Evolutionary conservation across 148 eudicot species (phyloP).

Genomic region (Persicaria tinctoria): DNA sequence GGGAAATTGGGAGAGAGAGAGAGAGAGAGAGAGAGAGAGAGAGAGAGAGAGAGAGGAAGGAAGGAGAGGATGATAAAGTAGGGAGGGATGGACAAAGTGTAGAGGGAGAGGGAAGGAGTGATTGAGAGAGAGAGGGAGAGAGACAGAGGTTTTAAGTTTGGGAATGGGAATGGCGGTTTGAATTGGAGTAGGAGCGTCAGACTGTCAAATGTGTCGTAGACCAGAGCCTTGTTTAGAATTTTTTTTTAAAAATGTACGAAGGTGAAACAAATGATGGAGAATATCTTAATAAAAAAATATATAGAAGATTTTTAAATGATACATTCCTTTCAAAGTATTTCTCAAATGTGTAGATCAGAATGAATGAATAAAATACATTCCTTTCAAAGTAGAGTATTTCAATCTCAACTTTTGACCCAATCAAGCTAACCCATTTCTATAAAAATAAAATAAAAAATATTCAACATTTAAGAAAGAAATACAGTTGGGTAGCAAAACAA

Average conservation of each 20-base stretch:
- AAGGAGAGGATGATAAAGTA: constrained; percentile 5
- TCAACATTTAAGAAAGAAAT: neutral
- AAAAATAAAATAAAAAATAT: neutral
- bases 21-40: neutral
- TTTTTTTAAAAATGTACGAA: neutral
- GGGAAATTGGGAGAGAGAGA: neutral
- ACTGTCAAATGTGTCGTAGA: neutral
- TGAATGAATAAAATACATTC: neutral
- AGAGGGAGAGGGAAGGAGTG: neutral
- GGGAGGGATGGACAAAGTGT: neutral
- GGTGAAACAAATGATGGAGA: neutral
- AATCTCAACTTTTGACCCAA: constrained; percentile 10
- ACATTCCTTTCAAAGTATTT: neutral
- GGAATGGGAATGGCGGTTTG: constrained; percentile 10
- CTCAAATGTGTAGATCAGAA: neutral
- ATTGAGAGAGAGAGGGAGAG: constrained; percentile 3
- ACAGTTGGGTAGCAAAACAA: neutral
- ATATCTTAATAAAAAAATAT: neutral
- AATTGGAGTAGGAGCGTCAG: constrained; percentile 3
- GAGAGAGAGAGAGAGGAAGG: neutral
- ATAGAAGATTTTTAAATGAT: too few species aligned
- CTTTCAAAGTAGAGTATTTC: constrained; percentile 4
- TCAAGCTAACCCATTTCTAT: constrained; percentile 2
- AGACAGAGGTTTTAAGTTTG: neutral
- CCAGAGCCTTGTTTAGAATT: neutral